Conservation (phyloP, 2,329 filamentous ascomycete species). For the Tolypocladium endophyticum region DNA sequence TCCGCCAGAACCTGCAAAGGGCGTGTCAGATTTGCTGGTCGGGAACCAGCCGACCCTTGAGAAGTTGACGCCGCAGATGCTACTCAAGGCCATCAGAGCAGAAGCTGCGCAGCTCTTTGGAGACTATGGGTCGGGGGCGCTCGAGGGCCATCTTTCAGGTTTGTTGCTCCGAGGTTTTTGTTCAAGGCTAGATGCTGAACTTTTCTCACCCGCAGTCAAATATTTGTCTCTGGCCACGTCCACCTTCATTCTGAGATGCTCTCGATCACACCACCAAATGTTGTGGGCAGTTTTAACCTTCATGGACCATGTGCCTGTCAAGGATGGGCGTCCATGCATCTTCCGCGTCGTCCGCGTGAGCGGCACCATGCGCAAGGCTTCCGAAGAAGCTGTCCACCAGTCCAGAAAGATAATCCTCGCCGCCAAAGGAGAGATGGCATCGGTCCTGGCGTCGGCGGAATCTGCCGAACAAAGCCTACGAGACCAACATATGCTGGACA, state of each 20-base stretch:
- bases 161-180: constrained; percentile 8
- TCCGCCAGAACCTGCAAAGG: constrained; percentile 42
- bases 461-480: constrained; percentile 9
- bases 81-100: constrained; percentile 60
- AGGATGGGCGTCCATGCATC: constrained; percentile 55
- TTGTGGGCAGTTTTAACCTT: constrained; percentile 86
- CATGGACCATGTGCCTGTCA: constrained; percentile 57
- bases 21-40: constrained; percentile 51
- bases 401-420: constrained; percentile 62
- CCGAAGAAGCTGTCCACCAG: constrained; percentile 77
- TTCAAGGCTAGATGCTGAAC: neutral
- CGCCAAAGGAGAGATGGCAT: constrained; percentile 36
- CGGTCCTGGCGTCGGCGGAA: constrained; percentile 2
- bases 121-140: constrained; percentile 73
- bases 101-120: constrained; percentile 69
- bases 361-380: constrained; percentile 85
- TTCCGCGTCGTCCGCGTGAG: constrained; percentile 80
- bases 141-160: constrained; percentile 62
- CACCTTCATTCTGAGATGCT: constrained; percentile 81
- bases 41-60: constrained; percentile 73
- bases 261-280: constrained; percentile 71
- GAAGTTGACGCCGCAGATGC: constrained; percentile 52
- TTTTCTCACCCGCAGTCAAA: constrained; percentile 51
- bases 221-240: constrained; percentile 89
- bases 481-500: constrained; percentile 24